Percentiles rank a stretch among this genome's conserved stretches.
phyloP scores from a whole-genome alignment of 2,329 filamentous ascomycete species.

The Alternaria sp. region DNA sequence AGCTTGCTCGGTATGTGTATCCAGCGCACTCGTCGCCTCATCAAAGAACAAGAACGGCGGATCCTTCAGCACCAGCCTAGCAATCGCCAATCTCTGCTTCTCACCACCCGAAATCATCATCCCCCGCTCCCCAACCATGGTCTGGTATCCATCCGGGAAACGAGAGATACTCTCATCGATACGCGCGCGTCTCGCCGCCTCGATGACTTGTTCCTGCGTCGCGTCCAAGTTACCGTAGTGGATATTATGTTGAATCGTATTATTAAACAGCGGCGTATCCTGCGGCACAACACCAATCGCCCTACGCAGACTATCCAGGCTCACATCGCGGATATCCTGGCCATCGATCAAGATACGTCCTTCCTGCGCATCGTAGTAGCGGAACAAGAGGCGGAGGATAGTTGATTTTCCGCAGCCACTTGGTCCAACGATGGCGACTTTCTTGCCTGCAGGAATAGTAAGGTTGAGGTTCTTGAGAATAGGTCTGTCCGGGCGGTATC shows the following conservation, averaged over 20 bases:
- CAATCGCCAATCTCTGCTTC: conserved; percentile 89
- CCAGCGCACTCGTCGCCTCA: conserved; percentile 90
- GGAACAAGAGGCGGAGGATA: conserved; percentile 87
- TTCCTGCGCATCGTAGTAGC: conserved; percentile 88
- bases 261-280: conserved; percentile 96
- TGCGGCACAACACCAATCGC: conserved; percentile 96
- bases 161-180: conserved; percentile 77
- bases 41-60: conserved; percentile 93
- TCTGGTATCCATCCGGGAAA: conserved; percentile 90
- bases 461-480: conserved; percentile 86
- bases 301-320: conserved; percentile 80
- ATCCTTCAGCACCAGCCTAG: conserved; percentile 85
- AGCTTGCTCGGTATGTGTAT: conserved; percentile 92
- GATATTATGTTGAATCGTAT: conserved; percentile 95
- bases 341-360: conserved; percentile 91
- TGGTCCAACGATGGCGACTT: conserved; percentile 93
- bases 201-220: conserved; percentile 73
- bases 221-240: conserved; percentile 87
- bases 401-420: conserved; percentile 97
- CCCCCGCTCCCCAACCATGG: conserved; percentile 90
- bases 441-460: conserved; percentile 94
- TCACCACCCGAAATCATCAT: conserved; percentile 98
- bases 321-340: conserved; percentile 87
- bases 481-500: conserved; percentile 84
- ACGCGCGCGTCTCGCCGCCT: conserved; percentile 81